Conservation (phyloP, 2,329 filamentous ascomycete genomes). For the Alternaria arbusti region DNA sequence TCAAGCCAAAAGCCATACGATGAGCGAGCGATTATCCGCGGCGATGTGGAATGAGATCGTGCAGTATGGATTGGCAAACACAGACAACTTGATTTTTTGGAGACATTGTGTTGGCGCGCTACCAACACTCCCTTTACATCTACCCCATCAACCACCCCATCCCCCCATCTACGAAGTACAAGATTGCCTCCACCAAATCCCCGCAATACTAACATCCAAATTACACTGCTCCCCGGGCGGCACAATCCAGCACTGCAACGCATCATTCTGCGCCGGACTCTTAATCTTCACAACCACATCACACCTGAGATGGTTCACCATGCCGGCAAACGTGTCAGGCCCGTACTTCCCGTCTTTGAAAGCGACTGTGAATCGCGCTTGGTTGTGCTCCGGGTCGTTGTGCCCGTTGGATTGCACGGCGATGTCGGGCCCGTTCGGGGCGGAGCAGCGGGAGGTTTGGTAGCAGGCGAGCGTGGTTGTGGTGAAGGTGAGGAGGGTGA, state of each 20-base stretch:
- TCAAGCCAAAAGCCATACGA: no score
- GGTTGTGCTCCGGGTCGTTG: not conserved
- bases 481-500: not conserved
- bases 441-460: not conserved
- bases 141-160: no score
- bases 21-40: no score
- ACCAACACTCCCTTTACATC: no score
- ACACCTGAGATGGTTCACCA: not conserved
- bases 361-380: not conserved
- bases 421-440: not conserved
- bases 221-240: not conserved
- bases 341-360: not conserved
- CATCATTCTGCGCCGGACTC: not conserved
- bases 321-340: not conserved
- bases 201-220: not conserved
- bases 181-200: not conserved
- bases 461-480: not conserved
- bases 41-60: no score
- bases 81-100: no score
- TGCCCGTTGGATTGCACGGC: not conserved
- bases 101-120: no score
- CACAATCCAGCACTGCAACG: not conserved
- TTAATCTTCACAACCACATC: not conserved
- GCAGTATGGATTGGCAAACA: no score
- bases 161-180: not conserved